Evolutionary conservation across 257 asterid species (phyloP).

Genomic region (Jacaranda mimosifolia): DNA sequence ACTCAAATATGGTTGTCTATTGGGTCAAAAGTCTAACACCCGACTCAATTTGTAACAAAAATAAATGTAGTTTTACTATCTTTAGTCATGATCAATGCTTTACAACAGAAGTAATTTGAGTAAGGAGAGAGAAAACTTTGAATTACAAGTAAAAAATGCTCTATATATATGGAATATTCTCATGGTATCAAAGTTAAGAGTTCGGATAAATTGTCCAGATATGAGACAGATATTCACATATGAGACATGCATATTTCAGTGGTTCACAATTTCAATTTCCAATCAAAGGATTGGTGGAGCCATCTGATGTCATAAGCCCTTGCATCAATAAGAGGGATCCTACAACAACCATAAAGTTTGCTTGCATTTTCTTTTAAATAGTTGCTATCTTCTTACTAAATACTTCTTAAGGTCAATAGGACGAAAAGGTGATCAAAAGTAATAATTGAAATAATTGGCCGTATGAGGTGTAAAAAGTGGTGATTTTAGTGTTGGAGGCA

Average conservation of each 20-base stretch:
- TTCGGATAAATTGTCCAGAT: slow-evolving; percentile 24
- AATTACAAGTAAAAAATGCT: slow-evolving; percentile 9
- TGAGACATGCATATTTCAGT: slow-evolving; percentile 36
- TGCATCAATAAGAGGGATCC: slow-evolving; percentile 75
- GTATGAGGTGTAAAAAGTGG: slow-evolving; percentile 14
- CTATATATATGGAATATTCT: not conserved
- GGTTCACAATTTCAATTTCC: slow-evolving; percentile 68
- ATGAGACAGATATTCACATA: slow-evolving; percentile 16
- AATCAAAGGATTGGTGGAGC: slow-evolving; percentile 60
- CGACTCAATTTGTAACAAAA: too few relatives aligned
- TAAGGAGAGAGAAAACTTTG: slow-evolving; percentile 6
- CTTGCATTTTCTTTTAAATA: slow-evolving; percentile 7
- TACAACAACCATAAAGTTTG: slow-evolving; percentile 74
- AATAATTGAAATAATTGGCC: not conserved
- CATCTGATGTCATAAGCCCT: slow-evolving; percentile 64
- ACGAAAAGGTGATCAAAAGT: slow-evolving; percentile 16
- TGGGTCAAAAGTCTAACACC: too few relatives aligned
- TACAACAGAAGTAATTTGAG: not conserved
- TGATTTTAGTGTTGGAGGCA: slow-evolving; percentile 24
- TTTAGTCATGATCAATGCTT: slow-evolving; percentile 20
- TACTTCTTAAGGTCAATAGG: not conserved
- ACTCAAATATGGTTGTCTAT: too few relatives aligned
- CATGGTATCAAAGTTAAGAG: slow-evolving; percentile 16
- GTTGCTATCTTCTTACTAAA: slow-evolving; percentile 4
- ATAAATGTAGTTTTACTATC: slow-evolving; percentile 2